Evolutionary conservation across 1,284 basidiomycete species (phyloP), one percentile per base, ranked within the genome.

Genomic region (Boletus sp.): DNA sequence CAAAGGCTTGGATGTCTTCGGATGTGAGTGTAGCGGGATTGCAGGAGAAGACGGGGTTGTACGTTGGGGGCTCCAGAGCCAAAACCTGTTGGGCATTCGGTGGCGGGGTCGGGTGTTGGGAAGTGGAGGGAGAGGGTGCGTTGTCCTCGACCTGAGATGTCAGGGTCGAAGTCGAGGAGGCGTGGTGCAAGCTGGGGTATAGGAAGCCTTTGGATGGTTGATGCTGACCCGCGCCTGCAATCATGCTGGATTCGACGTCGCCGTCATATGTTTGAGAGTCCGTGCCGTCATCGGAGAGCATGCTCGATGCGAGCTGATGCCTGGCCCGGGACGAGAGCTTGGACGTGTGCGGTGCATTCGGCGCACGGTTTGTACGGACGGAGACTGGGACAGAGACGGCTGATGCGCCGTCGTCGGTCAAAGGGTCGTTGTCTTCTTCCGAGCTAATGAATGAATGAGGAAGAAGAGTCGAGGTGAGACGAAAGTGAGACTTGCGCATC

Each of bases 241-340:
- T 88, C 7, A 88, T 84, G 68, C 83, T 86, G 51, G 84, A 89
- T 72, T 96, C 93, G 58, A 96, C 80, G 74, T 96, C 93, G 44
- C 93, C 93, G 67, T 96, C 92, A 71, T 95, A 95, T 0, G 92
- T 95, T 35, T 89, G 89, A 0, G 87, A 89, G 68, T 92, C 90
- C 12, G 88, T 80, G 57, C 89, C 87, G 52, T 89, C 88, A 63
- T 89, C 88, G 22, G 83, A 85, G 56, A 85, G 72, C 58, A 88
- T 64, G 58, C 77, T 78, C 44, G 79, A 76, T 13, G 80, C 84
- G n/a, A 83, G 78, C 57, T 83, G 82, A 69, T 84, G 84, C 59
- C 78, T 79, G 52, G 68, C 66, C 43, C 75, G 74, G 48, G 74
- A 60, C 4, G 66, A 44, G 22, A 60, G 51, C 51, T 64, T 73